phyloP scores from a whole-genome alignment of 768 basidiomycete genomes.

The Lactarius indigo region DNA sequence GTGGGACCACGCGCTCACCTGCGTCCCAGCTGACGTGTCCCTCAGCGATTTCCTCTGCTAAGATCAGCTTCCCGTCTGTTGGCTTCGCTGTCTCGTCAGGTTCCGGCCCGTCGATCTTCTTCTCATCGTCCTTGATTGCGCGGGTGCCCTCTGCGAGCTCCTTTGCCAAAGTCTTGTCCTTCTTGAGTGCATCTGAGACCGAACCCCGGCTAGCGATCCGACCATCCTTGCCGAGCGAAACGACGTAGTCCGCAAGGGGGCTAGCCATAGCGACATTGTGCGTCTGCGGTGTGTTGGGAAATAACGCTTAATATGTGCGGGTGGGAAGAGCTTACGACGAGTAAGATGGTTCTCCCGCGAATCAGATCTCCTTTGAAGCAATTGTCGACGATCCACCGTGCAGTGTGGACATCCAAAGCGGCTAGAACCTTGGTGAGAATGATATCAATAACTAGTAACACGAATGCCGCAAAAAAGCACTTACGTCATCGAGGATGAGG shows the following conservation, averaged over 20 bases:
- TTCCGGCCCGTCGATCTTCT: slow-evolving; percentile 29
- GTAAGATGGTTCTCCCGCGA: slow-evolving; percentile 46
- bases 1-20: slow-evolving; percentile 31
- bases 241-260: slow-evolving; percentile 53
- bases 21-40: slow-evolving; percentile 55
- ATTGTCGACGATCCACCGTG: slow-evolving; percentile 48
- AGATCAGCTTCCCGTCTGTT: slow-evolving; percentile 54
- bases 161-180: slow-evolving; percentile 35
- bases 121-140: slow-evolving; percentile 30
- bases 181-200: slow-evolving; percentile 44
- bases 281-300: slow-evolving; percentile 33
- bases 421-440: slow-evolving; percentile 36
- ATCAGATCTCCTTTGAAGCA: slow-evolving; percentile 48
- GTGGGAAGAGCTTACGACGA: slow-evolving; percentile 39
- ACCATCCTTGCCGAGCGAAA: slow-evolving; percentile 54
- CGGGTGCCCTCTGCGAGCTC: slow-evolving; percentile 30
- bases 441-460: background rate
- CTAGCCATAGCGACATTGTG: slow-evolving; percentile 52
- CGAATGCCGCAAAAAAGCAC: background rate
- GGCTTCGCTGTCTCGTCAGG: slow-evolving; percentile 26
- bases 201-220: slow-evolving; percentile 47
- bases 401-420: slow-evolving; percentile 52
- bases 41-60: slow-evolving; percentile 59
- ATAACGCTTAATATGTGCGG: background rate
- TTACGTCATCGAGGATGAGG: slow-evolving; percentile 70